Base-by-base conservation (phyloP, 306 rosid species). In the Lathyrus tuberosus region DNA sequence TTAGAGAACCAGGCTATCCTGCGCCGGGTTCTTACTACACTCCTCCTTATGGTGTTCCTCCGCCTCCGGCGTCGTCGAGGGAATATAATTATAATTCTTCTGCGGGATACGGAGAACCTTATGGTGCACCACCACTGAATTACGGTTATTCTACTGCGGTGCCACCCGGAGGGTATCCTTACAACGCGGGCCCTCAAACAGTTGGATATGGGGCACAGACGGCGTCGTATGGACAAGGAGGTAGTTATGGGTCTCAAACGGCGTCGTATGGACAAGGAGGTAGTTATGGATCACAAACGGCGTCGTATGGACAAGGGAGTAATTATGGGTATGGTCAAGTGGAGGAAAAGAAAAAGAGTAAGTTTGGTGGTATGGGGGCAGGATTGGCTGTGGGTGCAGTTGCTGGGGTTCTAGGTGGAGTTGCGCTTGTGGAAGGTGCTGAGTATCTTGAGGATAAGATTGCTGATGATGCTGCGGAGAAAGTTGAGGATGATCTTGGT, bases 351-450 rank as follows among this genome's bases (percentile, higher is more conserved):
- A 86, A 90, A 85, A 88, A 85, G 73, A 86, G 93, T 26, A 88
- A 90, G 81, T 93, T 79, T 64, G 97, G 95, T 1, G 92, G 98
- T 13, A 88, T 93, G 96, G 98, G 98, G 54, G 78, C 98, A 2
- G 96, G 98, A 76, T 64, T 93, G 86, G 98, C 98, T 47, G 88
- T 93, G 74, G 98, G 98, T 0, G 96, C 98, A 5, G 88, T 76
- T 1, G 96, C 84, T 2, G 98, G 98, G 2, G 80, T 12, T 0
- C 30, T 92, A 3, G 98, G 96, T 49, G 98, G 96, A 57, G 6
- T 92, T 16, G 96, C 96, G 4, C 3, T 93, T 1, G 79, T 73
- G n/a, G 96, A 90, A 24, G 96, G 96, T 1, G 76, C 51, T 33
- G 98, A 90, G 0, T 77, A 84, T 52, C 6, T 90, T 43, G 88